Percentiles rank a stretch among this genome's conserved stretches.
Evolutionary conservation across 768 basidiomycete species (phyloP).

Genomic region (Cystobasidium ongulense): DNA sequence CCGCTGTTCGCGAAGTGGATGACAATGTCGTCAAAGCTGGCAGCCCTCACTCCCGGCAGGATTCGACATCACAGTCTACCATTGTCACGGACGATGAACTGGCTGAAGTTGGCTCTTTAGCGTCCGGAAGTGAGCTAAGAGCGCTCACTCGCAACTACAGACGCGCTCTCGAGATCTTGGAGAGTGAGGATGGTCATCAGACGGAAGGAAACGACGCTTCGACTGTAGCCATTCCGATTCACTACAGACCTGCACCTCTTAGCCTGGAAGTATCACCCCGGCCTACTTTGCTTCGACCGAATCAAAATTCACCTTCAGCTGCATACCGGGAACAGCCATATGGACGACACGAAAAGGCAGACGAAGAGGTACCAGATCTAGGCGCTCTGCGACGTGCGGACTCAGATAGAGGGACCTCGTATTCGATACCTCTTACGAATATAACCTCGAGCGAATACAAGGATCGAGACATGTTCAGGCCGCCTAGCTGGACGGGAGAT

Average conservation of each 20-base stretch:
- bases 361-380: neutral
- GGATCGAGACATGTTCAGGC: constrained; percentile 12
- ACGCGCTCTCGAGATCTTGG: constrained; percentile 3
- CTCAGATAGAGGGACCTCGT: constrained; percentile 12
- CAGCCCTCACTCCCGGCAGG: neutral
- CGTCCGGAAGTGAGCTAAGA: constrained; percentile 1
- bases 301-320: neutral
- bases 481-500: constrained; percentile 26
- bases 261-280: neutral
- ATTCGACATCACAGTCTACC: neutral
- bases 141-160: constrained; percentile 20
- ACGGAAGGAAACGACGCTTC: neutral
- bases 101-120: neutral
- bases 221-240: neutral
- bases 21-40: neutral
- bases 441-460: constrained; percentile 24
- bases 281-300: neutral
- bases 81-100: neutral
- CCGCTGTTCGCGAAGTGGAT: neutral
- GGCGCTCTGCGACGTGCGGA: neutral
- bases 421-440: constrained; percentile 21
- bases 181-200: neutral
- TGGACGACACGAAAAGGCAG: neutral
- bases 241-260: neutral
- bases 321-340: neutral